Conservation (phyloP, 768 basidiomycete genomes). For the Ramaria rubella region DNA sequence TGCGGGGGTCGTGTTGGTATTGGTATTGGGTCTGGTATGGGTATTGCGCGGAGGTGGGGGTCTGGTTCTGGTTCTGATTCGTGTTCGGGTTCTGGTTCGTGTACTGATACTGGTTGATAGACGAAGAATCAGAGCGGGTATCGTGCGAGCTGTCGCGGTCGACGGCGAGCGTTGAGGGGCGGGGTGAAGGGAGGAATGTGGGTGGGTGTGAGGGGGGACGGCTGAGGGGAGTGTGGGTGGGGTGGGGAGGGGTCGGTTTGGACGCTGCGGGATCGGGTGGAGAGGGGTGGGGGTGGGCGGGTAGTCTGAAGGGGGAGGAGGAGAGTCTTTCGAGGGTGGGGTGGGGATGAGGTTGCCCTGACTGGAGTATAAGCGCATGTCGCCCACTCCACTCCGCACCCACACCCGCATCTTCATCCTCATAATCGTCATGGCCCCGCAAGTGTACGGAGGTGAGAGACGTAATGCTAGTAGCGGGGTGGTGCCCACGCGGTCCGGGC, state of each 20-base stretch:
- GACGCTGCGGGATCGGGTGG: not conserved
- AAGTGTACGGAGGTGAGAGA: not conserved
- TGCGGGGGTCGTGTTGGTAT: not conserved
- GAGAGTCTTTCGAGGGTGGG: not conserved
- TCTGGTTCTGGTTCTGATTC: no score
- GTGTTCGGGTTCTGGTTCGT: no score
- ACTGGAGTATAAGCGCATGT: not conserved
- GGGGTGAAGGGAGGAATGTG: constrained; percentile 9
- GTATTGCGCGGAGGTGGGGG: not conserved
- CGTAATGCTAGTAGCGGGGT: not conserved
- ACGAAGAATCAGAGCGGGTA: constrained; percentile 5
- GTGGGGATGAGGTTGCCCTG: not conserved
- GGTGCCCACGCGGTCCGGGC: not conserved
- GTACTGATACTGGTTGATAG: no score
- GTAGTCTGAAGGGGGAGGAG: not conserved
- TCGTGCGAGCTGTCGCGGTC: not conserved
- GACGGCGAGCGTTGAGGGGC: constrained; percentile 2
- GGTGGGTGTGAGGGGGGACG: not conserved
- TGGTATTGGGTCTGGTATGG: not conserved
- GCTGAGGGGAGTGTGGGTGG: not conserved
- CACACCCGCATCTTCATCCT: no score
- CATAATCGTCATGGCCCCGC: no score
- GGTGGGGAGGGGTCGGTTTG: not conserved
- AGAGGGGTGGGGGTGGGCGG: not conserved
- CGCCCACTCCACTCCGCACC: no score